Evolutionary conservation across 164 flowering plant species (phyloP).

Genomic region (Platanus orientalis): DNA sequence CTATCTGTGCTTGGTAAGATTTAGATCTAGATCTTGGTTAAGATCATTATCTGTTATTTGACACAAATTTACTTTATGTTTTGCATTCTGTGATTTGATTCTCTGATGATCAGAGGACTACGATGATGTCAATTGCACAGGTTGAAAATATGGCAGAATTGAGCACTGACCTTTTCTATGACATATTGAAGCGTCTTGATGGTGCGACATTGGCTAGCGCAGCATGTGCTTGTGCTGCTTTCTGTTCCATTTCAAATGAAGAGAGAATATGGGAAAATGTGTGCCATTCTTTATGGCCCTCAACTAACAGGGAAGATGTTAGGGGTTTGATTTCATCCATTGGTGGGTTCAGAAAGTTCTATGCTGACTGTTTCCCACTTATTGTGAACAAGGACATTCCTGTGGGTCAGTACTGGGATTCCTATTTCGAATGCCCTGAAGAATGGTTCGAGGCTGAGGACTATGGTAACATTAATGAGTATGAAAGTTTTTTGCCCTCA

Average conservation of each 20-base stretch:
- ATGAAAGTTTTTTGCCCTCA: conserved; percentile 55
- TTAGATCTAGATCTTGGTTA: no score
- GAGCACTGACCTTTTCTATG: conserved; percentile 74
- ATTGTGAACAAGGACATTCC: conserved; percentile 78
- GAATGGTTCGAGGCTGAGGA: conserved; percentile 86
- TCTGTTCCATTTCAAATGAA: conserved; percentile 74
- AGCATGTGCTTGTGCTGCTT: conserved; percentile 78
- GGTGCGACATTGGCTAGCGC: conserved; percentile 86
- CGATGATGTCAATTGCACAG: conserved; percentile 34
- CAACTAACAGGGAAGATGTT: conserved; percentile 75
- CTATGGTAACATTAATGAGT: conserved; percentile 63
- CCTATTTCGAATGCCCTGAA: conserved; percentile 55
- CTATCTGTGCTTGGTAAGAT: no score
- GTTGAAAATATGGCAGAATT: conserved; percentile 46
- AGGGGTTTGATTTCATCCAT: conserved; percentile 55
- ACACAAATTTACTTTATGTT: not conserved
- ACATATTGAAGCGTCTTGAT: conserved; percentile 82
- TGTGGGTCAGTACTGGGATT: conserved; percentile 44
- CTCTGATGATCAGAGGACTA: conserved; percentile 23
- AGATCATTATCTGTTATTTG: not conserved
- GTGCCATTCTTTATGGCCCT: conserved; percentile 86
- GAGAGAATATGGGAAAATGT: conserved; percentile 88
- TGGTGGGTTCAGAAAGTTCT: conserved; percentile 87
- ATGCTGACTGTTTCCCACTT: conserved; percentile 87
- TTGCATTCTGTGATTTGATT: conserved; percentile 11